These are phyloP conservation scores for Alternaria sp. DNA, from an alignment of 2,329 filamentous ascomycete species.

Conservation along the genomic window DNA sequence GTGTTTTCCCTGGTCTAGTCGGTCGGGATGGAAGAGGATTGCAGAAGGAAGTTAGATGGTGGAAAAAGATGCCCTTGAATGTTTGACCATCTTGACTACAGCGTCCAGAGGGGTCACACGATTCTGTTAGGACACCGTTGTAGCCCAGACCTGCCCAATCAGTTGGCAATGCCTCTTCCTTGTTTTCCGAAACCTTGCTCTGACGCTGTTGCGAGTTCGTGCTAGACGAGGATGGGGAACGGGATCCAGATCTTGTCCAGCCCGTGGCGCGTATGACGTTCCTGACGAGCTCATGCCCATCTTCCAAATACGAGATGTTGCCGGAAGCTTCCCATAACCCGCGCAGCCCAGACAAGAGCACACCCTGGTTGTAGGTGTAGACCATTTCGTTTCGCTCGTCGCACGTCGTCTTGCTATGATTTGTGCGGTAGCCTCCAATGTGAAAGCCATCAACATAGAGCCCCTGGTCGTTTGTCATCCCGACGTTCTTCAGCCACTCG, in stretches of 20 bases:
- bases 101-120: slow-evolving; percentile 76
- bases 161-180: background rate
- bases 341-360: slow-evolving; percentile 82
- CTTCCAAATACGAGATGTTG: slow-evolving; percentile 73
- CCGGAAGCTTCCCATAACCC: slow-evolving; percentile 83
- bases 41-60: slow-evolving; percentile 85
- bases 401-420: slow-evolving; percentile 73
- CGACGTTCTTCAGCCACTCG: slow-evolving; percentile 78
- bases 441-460: slow-evolving; percentile 91
- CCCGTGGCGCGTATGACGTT: slow-evolving; percentile 82
- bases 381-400: slow-evolving; percentile 87
- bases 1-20: slow-evolving; percentile 57
- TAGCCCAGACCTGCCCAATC: slow-evolving; percentile 79
- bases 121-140: slow-evolving; percentile 82
- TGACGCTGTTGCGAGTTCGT: background rate
- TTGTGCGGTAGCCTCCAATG: slow-evolving; percentile 69
- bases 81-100: slow-evolving; percentile 88
- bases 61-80: slow-evolving; percentile 96
- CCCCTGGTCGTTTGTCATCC: slow-evolving; percentile 80
- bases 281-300: slow-evolving; percentile 80
- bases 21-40: slow-evolving; percentile 64
- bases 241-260: slow-evolving; percentile 61
- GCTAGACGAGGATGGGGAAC: slow-evolving; percentile 7
- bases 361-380: slow-evolving; percentile 96
- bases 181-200: background rate